Base-by-base conservation (phyloP, 2,329 filamentous ascomycete species). In the Hypoxylon sp. region DNA sequence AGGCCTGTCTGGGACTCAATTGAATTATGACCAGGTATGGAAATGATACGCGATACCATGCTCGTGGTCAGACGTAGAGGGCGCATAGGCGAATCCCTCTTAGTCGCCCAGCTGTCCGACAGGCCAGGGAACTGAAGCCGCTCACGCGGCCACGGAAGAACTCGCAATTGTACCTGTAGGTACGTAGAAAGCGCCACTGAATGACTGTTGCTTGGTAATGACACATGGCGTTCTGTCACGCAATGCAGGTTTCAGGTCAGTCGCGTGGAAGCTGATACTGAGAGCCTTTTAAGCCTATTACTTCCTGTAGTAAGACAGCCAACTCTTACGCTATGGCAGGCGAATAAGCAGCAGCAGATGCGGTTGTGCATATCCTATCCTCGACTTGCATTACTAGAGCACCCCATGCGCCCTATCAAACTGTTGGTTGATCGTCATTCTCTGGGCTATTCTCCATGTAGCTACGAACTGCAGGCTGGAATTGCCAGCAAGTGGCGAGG, bases 261-360 rank as follows among this genome's bases (percentile, higher is more conserved):
- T 52, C 52, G 56, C 53, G 22, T 56, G 19, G 37, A 56, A 59
- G 51, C 58, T 50, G 50, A 17, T 56, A 39, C 51, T 51, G 11
- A 55, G 56, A 54, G 48, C 30, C 59, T 32, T 44, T 53, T 56
- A 55, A 55, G 48, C 30, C 59, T 32, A 46, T 53, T 56, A 55
- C 56, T 48, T 60, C 43, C 37, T 60, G 63, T 68, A 68, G 65
- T 68, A 68, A 65, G 55, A 65, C 55, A 44, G 39, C 41, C 59
- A 50, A 15, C 39, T 62, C 62, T 56, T 61, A 56, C 56, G 43
- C 48, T 54, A 24, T 34, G 19, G 17, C 30, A 48, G 22, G 37
- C 51, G 50, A 56, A 62, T 62, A 41, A 52, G 44, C 47, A 20
- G 10, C 37, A 32, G 30, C 34, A 30, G 49, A 60, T 53, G 41